phyloP scores from a whole-genome alignment of 1,284 basidiomycete species.

The Paramarasmius palmivorus region DNA sequence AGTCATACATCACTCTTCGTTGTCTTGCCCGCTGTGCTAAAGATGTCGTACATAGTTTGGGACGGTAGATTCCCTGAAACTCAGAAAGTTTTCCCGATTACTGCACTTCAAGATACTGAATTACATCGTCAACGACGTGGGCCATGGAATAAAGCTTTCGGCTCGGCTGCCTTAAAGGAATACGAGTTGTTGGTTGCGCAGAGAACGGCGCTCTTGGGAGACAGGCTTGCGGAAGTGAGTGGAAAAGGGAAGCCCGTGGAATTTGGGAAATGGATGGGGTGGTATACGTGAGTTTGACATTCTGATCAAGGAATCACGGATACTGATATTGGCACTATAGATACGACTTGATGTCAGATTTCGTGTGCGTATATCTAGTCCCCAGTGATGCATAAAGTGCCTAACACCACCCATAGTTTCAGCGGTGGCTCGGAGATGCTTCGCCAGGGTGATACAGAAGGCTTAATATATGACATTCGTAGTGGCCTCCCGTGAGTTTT shows the following conservation, averaged over 20 bases:
- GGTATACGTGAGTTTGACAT: constrained; percentile 29
- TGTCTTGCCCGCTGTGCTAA: neutral
- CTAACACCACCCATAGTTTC: constrained; percentile 22
- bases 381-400: constrained; percentile 32
- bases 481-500: constrained; percentile 12
- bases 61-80: constrained; percentile 20
- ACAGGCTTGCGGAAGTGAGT: constrained; percentile 22
- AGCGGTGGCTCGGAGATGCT: constrained; percentile 29
- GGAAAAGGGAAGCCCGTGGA: constrained; percentile 4
- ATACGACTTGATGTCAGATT: neutral
- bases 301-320: constrained; percentile 19
- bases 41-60: constrained; percentile 18
- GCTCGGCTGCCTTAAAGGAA: constrained; percentile 34
- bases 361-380: constrained; percentile 9
- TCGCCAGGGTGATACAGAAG: constrained; percentile 22
- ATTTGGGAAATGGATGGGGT: constrained; percentile 33
- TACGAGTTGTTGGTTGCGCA: constrained; percentile 35
- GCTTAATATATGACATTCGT: constrained; percentile 15
- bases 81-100: constrained; percentile 23
- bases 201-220: constrained; percentile 34
- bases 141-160: constrained; percentile 44
- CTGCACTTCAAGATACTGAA: constrained; percentile 29
- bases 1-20: constrained; percentile 1
- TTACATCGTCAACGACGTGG: constrained; percentile 38
- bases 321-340: constrained; percentile 3